A percentile compares a stretch with the other conserved stretches of the same genome.
These are phyloP conservation scores for Colletotrichum destructivum DNA, from an alignment of 2,329 filamentous ascomycete genomes.

Conservation along the genomic window DNA sequence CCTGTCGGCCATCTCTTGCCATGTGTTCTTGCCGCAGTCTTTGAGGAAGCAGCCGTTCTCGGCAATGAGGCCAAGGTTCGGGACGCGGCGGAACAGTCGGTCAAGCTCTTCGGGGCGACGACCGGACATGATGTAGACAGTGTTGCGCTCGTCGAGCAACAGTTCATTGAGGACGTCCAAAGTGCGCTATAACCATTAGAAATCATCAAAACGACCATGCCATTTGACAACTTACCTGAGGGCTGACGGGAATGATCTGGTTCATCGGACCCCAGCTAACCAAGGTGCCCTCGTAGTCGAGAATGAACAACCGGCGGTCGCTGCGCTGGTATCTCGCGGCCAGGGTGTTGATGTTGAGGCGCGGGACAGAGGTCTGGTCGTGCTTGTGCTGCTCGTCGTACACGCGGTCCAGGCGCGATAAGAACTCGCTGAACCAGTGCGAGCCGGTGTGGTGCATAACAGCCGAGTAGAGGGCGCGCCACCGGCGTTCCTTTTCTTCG, in stretches of 20 bases:
- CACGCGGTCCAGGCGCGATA: conserved; percentile 78
- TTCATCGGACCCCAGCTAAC: conserved; percentile 89
- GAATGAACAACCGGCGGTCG: conserved; percentile 82
- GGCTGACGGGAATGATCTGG: conserved; percentile 88
- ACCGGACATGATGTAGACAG: conserved; percentile 94
- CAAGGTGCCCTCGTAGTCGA: conserved; percentile 95
- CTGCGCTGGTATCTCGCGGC: conserved; percentile 76
- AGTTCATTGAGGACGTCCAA: conserved; percentile 87
- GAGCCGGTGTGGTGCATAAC: conserved; percentile 87
- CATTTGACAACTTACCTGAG: conserved; percentile 62
- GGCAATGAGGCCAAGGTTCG: conserved; percentile 89
- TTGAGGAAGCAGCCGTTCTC: conserved; percentile 96
- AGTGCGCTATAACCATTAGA: conserved; percentile 71
- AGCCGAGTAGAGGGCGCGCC: conserved; percentile 79
- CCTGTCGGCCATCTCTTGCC: conserved; percentile 84
- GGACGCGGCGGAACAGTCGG: conserved; percentile 85
- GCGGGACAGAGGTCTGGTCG: conserved; percentile 88
- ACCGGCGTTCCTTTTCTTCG: conserved; percentile 81
- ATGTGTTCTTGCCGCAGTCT: conserved; percentile 76
- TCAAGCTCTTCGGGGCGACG: conserved; percentile 91
- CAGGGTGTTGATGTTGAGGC: conserved; percentile 79
- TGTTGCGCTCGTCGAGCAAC: conserved; percentile 83
- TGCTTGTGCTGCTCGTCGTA: conserved; percentile 89
- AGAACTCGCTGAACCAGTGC: conserved; percentile 87
- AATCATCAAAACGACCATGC: not conserved